phyloP scores from a whole-genome alignment of 2,329 filamentous ascomycete species.

The Cadophora luteo-olivacea region DNA sequence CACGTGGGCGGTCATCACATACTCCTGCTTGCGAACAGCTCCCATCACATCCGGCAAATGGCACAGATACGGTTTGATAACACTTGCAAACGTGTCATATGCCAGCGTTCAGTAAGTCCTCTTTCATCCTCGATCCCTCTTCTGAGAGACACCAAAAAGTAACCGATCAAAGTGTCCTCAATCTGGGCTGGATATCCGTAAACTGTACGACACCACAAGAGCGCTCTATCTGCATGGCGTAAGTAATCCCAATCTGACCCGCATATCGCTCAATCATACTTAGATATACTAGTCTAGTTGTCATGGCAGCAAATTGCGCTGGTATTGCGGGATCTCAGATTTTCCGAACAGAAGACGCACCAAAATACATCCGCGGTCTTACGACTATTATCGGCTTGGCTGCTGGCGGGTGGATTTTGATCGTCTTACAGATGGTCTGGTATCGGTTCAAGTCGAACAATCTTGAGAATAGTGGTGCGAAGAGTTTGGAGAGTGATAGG shows the following conservation, averaged over 20 bases:
- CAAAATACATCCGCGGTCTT: constrained; percentile 33
- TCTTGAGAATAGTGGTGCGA: constrained; percentile 1
- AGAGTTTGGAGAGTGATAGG: constrained; percentile 11
- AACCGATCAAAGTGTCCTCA: constrained; percentile 30
- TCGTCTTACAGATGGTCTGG: not conserved
- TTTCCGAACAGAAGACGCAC: constrained; percentile 42
- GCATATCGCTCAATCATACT: constrained; percentile 15
- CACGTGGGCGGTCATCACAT: constrained; percentile 49
- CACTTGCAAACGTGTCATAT: constrained; percentile 42
- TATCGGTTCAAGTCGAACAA: constrained; percentile 11
- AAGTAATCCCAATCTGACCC: not conserved
- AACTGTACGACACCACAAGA: constrained; percentile 43
- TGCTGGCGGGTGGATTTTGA: constrained; percentile 10
- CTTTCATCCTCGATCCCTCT: not conserved
- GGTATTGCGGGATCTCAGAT: constrained; percentile 41
- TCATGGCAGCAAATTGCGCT: constrained; percentile 42
- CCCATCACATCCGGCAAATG: constrained; percentile 34
- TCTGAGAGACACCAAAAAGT: not conserved
- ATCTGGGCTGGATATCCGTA: constrained; percentile 42
- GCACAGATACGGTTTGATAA: constrained; percentile 39
- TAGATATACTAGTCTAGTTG: constrained; percentile 40
- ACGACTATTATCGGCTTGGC: constrained; percentile 20
- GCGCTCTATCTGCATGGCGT: constrained; percentile 42
- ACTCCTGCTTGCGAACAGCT: constrained; percentile 44
- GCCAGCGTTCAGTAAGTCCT: constrained; percentile 19